Evolutionary conservation across 2,329 filamentous ascomycete genomes (phyloP), one percentile per base, ranked within the genome.

Genomic region (Fusarium duplospermum): DNA sequence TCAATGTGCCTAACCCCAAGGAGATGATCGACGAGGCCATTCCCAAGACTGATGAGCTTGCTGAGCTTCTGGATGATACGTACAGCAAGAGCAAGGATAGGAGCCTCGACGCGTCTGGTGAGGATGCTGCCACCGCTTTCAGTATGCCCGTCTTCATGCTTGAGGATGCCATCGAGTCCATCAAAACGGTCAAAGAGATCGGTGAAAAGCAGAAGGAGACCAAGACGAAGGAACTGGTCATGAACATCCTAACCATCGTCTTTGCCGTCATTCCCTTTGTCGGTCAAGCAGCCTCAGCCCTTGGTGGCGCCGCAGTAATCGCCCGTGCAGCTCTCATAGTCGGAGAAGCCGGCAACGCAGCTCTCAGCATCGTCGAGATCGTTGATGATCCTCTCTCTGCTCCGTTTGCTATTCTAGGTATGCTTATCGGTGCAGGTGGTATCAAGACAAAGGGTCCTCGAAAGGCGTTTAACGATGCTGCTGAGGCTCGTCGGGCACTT

Each of bases 201-300:
- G 80, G 72, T 1, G 70, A 76, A 31, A 33, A 75, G 20, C 64
- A 72, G 13, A 73, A 76, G 56, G 45, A 78, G 24, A 67, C 69
- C 0, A 68, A 80, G 33, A 75, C 75, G 13, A 72, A 71, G 10
- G 56, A 76, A 2, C 69, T 80, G 2, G 74, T 81, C 29, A 16
- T 80, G 14, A 58, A 63, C 33, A 82, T 85, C 16, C 73, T 88
- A 24, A 86, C 38, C 8, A 50, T 50, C 14, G 45, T 50, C 45
- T 50, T 50, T 27, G 45, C 45, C 1, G 45, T 50, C 14, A 50
- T 50, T 8, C 45, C 45, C 22, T 50, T 50, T 11, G 45, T 50
- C 14, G 45, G 45, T 4, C 45, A 50, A 10, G 45, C 45, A 50
- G 45, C 45, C 14, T 50, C 45, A 10, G 45, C 45, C 6, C 45